Evolutionary conservation across 1,284 basidiomycete genomes (phyloP), one percentile per base, ranked within the genome.

Genomic region (Rhodotorula sp.): DNA sequence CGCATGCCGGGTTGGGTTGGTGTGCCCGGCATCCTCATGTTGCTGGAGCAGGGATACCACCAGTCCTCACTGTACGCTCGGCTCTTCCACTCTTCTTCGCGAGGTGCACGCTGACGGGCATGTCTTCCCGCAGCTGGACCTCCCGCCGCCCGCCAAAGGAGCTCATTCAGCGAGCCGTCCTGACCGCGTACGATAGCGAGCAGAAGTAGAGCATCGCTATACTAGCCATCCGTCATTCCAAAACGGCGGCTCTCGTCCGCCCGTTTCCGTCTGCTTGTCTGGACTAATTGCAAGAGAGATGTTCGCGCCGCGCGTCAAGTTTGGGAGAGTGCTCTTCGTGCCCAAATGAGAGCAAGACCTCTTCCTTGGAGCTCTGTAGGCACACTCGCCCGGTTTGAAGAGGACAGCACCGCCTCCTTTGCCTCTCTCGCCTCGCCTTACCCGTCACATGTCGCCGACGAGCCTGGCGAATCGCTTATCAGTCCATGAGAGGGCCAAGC

Each of bases 11-110:
- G 86, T n/a, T 97, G 94, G 93, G 85, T 82, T 34, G 82, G 84
- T 1, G 89, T 94, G 16, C 85, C 86, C 56, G 93, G 94, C 0
- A 84, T 96, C 12, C 91, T 94, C 79, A 89, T 94, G 58, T 82
- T 96, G 60, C 84, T 93, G 59, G 89, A 93, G 83, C 93, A 96
- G 80, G 93, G 91, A 2, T 93, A 89, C 81, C 86, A 86, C 67
- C 93, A 95, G 82, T 93, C 61, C 3, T 50, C 56, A 53, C 55
- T 74, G 70, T 72, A 45, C 63, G 69, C 44, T 7, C 9, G 8
- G 23, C 12, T 13, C 19, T 17, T 10, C 7, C n/a, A 14, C 17
- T 25, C n/a, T 58, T 12, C 13, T 14, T 9, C 16, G 0, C 4
- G 4, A 13, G 10, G 4, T 0, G 10, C 19, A 1, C 42, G 27